Evolutionary conservation across 805 yeast species (phyloP).

Genomic region (Ogataea haglerorum): DNA sequence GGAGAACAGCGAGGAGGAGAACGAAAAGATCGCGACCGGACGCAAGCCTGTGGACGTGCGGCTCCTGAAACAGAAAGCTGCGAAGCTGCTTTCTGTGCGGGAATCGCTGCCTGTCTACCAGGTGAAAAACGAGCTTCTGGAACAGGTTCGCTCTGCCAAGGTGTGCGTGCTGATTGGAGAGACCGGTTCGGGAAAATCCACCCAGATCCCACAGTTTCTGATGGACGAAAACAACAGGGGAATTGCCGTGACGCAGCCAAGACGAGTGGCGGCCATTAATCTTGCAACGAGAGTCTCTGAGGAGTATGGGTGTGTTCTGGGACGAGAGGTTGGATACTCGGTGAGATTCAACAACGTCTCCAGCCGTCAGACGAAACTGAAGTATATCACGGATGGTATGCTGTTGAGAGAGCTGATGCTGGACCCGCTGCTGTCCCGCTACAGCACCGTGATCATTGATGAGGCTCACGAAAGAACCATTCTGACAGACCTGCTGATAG

Average conservation of each 20-base stretch:
- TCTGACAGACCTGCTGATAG: slow-evolving; percentile 83
- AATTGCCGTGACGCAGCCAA: slow-evolving; percentile 93
- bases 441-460: slow-evolving; percentile 79
- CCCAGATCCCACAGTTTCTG: slow-evolving; percentile 93
- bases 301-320: slow-evolving; percentile 74
- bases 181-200: slow-evolving; percentile 92
- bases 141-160: slow-evolving; percentile 50
- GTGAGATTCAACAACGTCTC: slow-evolving; percentile 83
- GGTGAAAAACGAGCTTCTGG: slow-evolving; percentile 60
- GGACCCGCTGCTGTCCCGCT: slow-evolving; percentile 58
- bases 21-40: slow-evolving; percentile 20
- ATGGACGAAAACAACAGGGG: slow-evolving; percentile 49
- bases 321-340: slow-evolving; percentile 85
- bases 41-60: slow-evolving; percentile 15
- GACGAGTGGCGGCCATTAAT: slow-evolving; percentile 96
- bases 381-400: slow-evolving; percentile 97
- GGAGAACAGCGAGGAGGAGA: slow-evolving; percentile 22
- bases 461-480: slow-evolving; percentile 98
- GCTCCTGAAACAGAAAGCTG: slow-evolving; percentile 38
- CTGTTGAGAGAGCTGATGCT: slow-evolving; percentile 85
- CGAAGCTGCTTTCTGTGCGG: slow-evolving; percentile 48
- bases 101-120: slow-evolving; percentile 70
- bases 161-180: slow-evolving; percentile 90
- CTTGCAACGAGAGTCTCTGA: slow-evolving; percentile 90
- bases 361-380: slow-evolving; percentile 57